Evolutionary conservation across 345 rosid species (phyloP), one percentile per base, ranked within the genome.

Genomic region (Mercurialis annua): DNA sequence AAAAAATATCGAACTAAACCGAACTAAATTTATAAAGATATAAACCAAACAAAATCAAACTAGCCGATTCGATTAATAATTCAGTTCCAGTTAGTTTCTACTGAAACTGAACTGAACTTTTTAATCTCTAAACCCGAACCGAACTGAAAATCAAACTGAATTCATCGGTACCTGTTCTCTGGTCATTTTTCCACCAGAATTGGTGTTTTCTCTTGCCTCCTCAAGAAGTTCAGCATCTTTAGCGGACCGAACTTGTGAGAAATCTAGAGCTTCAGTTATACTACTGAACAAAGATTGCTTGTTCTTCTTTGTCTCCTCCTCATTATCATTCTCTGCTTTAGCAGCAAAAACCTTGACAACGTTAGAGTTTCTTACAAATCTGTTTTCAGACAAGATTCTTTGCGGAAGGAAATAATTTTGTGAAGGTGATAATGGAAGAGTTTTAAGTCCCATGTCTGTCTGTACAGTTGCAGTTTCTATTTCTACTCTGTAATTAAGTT

Each of bases 161-260:
- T n/a, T n/a, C n/a, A n/a, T n/a, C n/a, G n/a, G n/a, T 31, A 84
- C 98, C 90, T 92, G 98, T 70, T 88, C 90, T 63, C 82, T 80
- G 71, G 34, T 71, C 98, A 92, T 90, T 53, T 59, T 76, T 2
- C 67, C 79, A 47, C 98, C 98, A 9, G 97, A 81, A 74, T 24
- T 77, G 71, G 97, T 92, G 66, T 84, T 76, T 60, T 80, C 77
- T 64, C 93, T 85, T 2, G 98, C 97, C 27, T 84, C 89, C 2
- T 82, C 85, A 14, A 92, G 84, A 68, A 92, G 96, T 23, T 78
- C 85, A 2, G 96, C 98, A 62, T 92, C 97, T 73, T 87, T 63
- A n/a, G 70, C 75, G 12, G 96, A 88, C 64, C 98, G 79, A 58
- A 87, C 92, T 66, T 88, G 89, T 2, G 93, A 76, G 75, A 92